phyloP scores from a whole-genome alignment of 345 rosid species.

The Linum usitatissimum region DNA sequence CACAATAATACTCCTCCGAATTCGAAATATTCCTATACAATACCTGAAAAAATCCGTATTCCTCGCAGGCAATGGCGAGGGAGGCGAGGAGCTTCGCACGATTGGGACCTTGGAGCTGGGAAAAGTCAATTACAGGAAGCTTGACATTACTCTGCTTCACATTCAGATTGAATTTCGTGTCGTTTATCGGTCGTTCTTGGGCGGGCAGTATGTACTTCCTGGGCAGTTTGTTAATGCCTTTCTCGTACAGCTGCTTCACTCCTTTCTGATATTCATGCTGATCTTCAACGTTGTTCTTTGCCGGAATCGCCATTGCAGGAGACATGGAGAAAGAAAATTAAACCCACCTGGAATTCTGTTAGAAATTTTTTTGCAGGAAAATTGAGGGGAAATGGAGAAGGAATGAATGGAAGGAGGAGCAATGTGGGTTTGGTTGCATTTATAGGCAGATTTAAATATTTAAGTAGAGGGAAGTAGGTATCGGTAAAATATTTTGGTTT shows the following conservation, averaged over 20 bases:
- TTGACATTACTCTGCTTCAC: slow-evolving; percentile 26
- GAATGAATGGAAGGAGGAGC: not conserved
- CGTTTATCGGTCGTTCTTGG: slow-evolving; percentile 32
- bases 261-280: slow-evolving; percentile 47
- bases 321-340: slow-evolving; percentile 27
- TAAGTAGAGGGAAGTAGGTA: too few relatives aligned
- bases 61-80: slow-evolving; percentile 52
- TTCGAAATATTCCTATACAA: not conserved
- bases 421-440: slow-evolving; percentile 9
- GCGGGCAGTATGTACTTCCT: slow-evolving; percentile 51
- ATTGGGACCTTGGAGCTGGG: slow-evolving; percentile 48
- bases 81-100: slow-evolving; percentile 37
- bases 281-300: slow-evolving; percentile 11
- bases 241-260: slow-evolving; percentile 58
- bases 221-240: slow-evolving; percentile 48
- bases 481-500: too few relatives aligned
- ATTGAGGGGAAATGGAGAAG: too few relatives aligned
- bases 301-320: slow-evolving; percentile 38
- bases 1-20: not conserved
- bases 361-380: too few relatives aligned
- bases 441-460: slow-evolving; percentile 17
- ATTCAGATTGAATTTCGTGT: not conserved
- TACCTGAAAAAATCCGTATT: slow-evolving; percentile 80
- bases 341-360: too few relatives aligned
- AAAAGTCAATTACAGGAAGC: slow-evolving; percentile 66